Base-by-base conservation (phyloP, 2,329 filamentous ascomycete genomes). In the Helotiales sp. region DNA sequence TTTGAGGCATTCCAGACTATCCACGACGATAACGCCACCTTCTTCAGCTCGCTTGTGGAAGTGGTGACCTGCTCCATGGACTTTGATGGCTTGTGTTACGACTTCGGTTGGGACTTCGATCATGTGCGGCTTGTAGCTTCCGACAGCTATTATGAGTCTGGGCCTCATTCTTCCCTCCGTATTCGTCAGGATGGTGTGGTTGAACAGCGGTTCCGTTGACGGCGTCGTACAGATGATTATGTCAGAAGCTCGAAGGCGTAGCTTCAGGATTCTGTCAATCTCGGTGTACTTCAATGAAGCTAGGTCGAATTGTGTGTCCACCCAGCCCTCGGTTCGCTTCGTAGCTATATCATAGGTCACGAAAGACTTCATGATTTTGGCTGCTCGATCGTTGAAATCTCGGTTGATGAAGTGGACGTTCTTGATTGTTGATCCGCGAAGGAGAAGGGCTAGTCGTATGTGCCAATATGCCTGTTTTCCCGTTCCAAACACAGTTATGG, bases 391-490 rank as follows among this genome's bases (percentile, higher is more conserved):
- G 63, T 83, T 85, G 75, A 92, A 92, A 62, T 84, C 83, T 37
- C 92, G 89, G 75, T 94, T 96, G 77, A 97, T 89, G 74, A 97
- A 90, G 79, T 95, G 90, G 57, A 97, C 86, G 66, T 91, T 87
- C 73, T 90, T 89, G 73, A 97, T 90, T 22, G 93, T 92, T 54
- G 81, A 63, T 1, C 87, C 87, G 24, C 86, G 90, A 59, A 96
- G 84, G 70, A 95, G 84, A 11, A 98, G 84, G 0, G 94, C 90
- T 4, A 98, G 85, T 0, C 93, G 90, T 50, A 97, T 88, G 77
- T 97, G 95, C 94, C 94, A 98, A 81, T 95, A 97, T 13, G 95
- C 95, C 81, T 97, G 94, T 73, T 91, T 89, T 54, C 95, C 95
- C 37, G 91, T 90, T 26, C 95, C 95, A 77, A 97, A 98, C 62